phyloP scores from a whole-genome alignment of 2,329 filamentous ascomycete species.

The Talaromyces sp. region DNA sequence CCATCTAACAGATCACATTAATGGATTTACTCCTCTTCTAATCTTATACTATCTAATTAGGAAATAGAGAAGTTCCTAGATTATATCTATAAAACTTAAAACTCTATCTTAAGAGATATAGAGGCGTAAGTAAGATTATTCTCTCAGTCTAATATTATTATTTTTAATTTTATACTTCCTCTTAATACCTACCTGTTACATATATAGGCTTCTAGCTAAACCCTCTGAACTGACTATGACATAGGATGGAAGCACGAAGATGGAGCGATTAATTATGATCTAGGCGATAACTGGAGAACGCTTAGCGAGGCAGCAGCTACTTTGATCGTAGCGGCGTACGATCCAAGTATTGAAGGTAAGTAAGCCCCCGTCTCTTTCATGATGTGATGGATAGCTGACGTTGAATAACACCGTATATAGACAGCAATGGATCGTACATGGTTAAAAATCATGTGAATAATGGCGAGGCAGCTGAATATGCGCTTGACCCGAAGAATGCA shows the following conservation, averaged over 20 bases:
- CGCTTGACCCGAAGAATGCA: background rate
- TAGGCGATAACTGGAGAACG: constrained; percentile 1
- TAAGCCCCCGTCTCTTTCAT: background rate
- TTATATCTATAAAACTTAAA: no score
- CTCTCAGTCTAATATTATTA: no score
- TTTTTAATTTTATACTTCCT: no score
- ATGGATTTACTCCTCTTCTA: no score
- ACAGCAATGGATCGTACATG: background rate
- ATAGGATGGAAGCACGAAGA: background rate
- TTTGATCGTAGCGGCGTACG: background rate
- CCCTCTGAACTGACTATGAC: background rate
- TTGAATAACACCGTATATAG: background rate
- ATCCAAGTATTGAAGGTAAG: constrained; percentile 1
- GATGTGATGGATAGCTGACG: background rate
- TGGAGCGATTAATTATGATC: background rate
- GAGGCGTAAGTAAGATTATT: no score
- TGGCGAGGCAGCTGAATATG: background rate
- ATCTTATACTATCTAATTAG: no score
- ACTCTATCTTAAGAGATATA: no score
- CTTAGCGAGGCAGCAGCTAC: constrained; percentile 14
- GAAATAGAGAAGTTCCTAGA: no score
- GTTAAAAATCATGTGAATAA: background rate
- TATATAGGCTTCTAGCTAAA: no score
- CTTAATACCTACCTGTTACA: no score
- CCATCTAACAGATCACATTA: no score